Evolutionary conservation across 2,329 filamentous ascomycete species (phyloP).

Genomic region (Colletotrichum noveboracense): DNA sequence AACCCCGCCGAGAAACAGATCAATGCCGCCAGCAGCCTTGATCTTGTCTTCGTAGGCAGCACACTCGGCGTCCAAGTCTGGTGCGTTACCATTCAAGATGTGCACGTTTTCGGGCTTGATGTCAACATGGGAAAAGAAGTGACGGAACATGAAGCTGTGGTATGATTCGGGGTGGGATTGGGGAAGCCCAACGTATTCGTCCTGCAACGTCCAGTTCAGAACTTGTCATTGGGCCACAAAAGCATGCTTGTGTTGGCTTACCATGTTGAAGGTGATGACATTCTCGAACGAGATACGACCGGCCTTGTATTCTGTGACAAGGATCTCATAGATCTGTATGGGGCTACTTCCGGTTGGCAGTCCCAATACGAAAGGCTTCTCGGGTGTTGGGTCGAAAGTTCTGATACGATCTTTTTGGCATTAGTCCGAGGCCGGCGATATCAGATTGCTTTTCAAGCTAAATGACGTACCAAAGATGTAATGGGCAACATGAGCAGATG

Average conservation of each 20-base stretch:
- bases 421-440: not conserved
- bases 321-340: slow-evolving; percentile 46
- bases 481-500: slow-evolving; percentile 72
- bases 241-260: not conserved
- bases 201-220: slow-evolving; percentile 48
- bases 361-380: slow-evolving; percentile 26
- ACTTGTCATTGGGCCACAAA: not conserved
- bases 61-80: slow-evolving; percentile 73
- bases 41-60: slow-evolving; percentile 76
- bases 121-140: slow-evolving; percentile 79
- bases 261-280: slow-evolving; percentile 84
- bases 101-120: slow-evolving; percentile 73
- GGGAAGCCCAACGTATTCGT: slow-evolving; percentile 78
- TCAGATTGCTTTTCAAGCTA: accelerated
- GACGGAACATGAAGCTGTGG: slow-evolving; percentile 83
- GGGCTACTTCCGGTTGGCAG: slow-evolving; percentile 28
- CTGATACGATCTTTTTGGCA: slow-evolving; percentile 44
- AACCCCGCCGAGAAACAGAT: slow-evolving; percentile 79
- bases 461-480: slow-evolving; percentile 70
- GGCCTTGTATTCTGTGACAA: slow-evolving; percentile 67
- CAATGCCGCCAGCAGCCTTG: slow-evolving; percentile 71
- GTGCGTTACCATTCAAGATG: slow-evolving; percentile 75
- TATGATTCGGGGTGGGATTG: slow-evolving; percentile 79
- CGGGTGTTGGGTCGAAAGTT: slow-evolving; percentile 23
- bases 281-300: slow-evolving; percentile 54